phyloP scores from a whole-genome alignment of 1,139 yeast species.

The Dujonia santamariae region DNA sequence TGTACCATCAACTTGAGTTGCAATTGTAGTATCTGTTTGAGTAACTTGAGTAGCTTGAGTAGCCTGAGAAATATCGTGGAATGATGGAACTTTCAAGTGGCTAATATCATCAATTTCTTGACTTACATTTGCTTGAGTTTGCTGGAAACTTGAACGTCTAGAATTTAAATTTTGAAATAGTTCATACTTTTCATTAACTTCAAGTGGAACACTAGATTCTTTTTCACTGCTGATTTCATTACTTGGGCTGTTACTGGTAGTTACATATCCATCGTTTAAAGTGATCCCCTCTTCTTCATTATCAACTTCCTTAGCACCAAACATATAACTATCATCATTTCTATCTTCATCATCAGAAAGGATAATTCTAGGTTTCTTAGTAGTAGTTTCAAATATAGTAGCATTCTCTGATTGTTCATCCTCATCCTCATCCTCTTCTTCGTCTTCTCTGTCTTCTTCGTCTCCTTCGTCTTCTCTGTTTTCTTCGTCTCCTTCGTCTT shows the following conservation, averaged over 20 bases:
- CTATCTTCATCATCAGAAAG: conserved; percentile 16
- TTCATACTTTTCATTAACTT: conserved; percentile 13
- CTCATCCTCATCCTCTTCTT: conserved; percentile 15
- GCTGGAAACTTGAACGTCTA: conserved; percentile 3
- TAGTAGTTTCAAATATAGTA: conserved; percentile 9
- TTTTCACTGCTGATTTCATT: too few species aligned
- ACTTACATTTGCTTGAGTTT: conserved; percentile 4
- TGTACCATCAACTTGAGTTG: conserved; percentile 20
- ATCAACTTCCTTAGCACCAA: conserved; percentile 21
- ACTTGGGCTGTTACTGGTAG: too few species aligned
- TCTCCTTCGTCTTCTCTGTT: conserved; percentile 20
- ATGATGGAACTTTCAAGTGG: conserved; percentile 17
- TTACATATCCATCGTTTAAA: too few species aligned
- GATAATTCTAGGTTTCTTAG: conserved; percentile 10
- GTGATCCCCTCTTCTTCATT: conserved; percentile 18
- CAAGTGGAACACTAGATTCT: too few species aligned
- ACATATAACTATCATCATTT: conserved; percentile 36
- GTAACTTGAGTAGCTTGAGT: conserved; percentile 11
- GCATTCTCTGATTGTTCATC: conserved; percentile 4
- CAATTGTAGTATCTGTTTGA: conserved; percentile 10
- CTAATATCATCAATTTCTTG: conserved; percentile 5
- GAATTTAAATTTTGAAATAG: conserved; percentile 31
- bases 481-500: conserved; percentile 22
- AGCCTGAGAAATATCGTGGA: conserved; percentile 19
- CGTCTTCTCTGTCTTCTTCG: conserved; percentile 17